These are phyloP conservation scores for Leptomonas seymouri DNA, from an alignment of 208 protist species.

Conservation along the genomic window DNA sequence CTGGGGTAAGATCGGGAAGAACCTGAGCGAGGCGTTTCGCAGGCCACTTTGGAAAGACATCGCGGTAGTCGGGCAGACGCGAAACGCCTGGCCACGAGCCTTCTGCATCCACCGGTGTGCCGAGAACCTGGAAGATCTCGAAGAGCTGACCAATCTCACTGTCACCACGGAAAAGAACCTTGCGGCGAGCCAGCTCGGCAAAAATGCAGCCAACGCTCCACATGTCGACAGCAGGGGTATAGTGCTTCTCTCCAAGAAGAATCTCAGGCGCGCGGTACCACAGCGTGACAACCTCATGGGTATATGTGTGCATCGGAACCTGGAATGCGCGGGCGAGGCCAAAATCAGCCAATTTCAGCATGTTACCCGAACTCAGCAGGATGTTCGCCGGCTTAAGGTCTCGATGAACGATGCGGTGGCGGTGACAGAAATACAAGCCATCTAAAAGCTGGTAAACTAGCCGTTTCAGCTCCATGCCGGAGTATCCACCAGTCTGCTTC, in stretches of 20 bases:
- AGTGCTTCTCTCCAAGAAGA: constrained; percentile 98
- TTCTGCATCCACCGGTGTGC: constrained; percentile 94
- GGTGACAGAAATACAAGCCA: constrained; percentile 94
- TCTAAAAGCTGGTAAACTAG: constrained; percentile 92
- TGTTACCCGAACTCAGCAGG: constrained; percentile 81
- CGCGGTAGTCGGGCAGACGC: constrained; percentile 96
- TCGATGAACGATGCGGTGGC: constrained; percentile 93
- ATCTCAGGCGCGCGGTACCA: constrained; percentile 99
- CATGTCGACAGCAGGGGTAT: constrained; percentile 99
- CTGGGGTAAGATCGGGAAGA: constrained; percentile 76
- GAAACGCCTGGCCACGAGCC: constrained; percentile 98
- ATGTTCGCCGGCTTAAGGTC: constrained; percentile 98
- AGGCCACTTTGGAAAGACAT: constrained; percentile 95
- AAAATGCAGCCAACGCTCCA: constrained; percentile 99
- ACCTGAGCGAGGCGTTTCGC: constrained; percentile 68
- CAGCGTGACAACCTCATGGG: constrained; percentile 99
- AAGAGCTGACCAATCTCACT: constrained; percentile 98
- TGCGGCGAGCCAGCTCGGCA: constrained; percentile 95
- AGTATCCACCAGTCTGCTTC: constrained; percentile 69
- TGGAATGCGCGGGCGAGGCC: constrained; percentile 98
- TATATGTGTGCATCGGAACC: constrained; percentile 98
- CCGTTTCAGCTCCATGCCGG: constrained; percentile 77
- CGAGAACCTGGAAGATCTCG: constrained; percentile 97
- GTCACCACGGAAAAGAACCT: constrained; percentile 98
- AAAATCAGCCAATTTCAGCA: constrained; percentile 96